Evolutionary conservation across 306 rosid genomes (phyloP).

Genomic region (Inga oerstediana): DNA sequence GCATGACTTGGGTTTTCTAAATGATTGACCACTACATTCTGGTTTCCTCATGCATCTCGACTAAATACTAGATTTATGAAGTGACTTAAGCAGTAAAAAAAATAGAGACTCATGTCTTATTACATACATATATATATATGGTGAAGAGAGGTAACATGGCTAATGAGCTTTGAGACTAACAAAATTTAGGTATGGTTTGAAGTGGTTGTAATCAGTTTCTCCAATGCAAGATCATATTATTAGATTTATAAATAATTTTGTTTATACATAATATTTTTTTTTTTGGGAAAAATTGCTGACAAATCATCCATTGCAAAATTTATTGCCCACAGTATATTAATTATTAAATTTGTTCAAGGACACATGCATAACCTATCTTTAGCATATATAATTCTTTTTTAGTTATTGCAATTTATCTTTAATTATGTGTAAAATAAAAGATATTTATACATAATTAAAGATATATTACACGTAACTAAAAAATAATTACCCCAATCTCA

Average conservation of each 20-base stretch:
- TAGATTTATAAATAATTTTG: not conserved
- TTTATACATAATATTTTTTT: not conserved
- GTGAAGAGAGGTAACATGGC: not conserved
- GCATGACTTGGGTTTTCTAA: constrained; percentile 14
- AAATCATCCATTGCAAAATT: too few species aligned
- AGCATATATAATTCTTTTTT: too few species aligned
- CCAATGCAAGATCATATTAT: not conserved
- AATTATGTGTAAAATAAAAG: too few species aligned
- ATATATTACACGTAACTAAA: too few species aligned
- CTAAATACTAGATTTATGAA: not conserved
- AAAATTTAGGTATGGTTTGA: not conserved
- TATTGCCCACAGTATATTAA: too few species aligned
- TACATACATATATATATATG: too few species aligned
- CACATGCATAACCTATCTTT: too few species aligned
- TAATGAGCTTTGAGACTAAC: not conserved
- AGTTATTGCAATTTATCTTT: too few species aligned
- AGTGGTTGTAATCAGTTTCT: not conserved
- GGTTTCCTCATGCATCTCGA: not conserved
- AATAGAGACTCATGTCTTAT: not conserved
- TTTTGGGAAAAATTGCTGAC: not conserved
- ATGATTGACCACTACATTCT: constrained; percentile 10
- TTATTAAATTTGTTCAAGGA: too few species aligned
- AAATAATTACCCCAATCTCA: too few species aligned
- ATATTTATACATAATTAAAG: too few species aligned
- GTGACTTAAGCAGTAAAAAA: not conserved